These are phyloP conservation scores for Rhynchospora breviuscula DNA, from an alignment of 176 grass and related monocot species.

Conservation along the genomic window DNA sequence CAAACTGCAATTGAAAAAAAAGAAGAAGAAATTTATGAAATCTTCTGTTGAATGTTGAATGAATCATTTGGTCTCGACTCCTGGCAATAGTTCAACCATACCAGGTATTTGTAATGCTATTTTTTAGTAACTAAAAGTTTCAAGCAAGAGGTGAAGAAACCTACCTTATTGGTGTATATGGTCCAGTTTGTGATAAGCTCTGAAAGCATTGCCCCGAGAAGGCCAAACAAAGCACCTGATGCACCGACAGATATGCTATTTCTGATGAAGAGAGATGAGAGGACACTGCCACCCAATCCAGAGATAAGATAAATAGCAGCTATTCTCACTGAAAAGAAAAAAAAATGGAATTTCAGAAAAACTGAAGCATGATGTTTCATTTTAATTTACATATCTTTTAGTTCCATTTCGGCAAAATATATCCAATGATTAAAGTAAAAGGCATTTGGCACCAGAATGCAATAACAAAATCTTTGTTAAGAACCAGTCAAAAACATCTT, in stretches of 20 bases:
- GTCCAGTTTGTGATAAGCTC: slow-evolving; percentile 98
- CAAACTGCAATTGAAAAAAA: slow-evolving; percentile 34
- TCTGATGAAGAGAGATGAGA: slow-evolving; percentile 77
- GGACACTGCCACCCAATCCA: slow-evolving; percentile 68
- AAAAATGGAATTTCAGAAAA: background rate
- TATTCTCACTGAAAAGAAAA: slow-evolving; percentile 51
- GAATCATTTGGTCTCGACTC: background rate
- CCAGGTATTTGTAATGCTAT: background rate
- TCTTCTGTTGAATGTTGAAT: background rate
- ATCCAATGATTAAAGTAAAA: background rate
- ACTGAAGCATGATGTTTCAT: background rate
- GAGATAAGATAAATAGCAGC: slow-evolving; percentile 70
- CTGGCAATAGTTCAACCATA: background rate
- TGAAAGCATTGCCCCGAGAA: slow-evolving; percentile 91
- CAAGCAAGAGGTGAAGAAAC: background rate
- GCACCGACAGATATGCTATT: slow-evolving; percentile 87
- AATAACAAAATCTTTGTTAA: too few species aligned
- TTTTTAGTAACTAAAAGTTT: background rate
- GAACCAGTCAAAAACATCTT: too few species aligned
- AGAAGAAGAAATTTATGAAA: background rate
- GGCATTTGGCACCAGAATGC: background rate
- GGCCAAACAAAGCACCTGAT: slow-evolving; percentile 83
- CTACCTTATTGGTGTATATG: slow-evolving; percentile 90
- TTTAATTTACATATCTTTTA: background rate
- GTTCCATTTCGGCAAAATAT: background rate